These are phyloP conservation scores for Aspergillus sp. DNA, from an alignment of 2,329 filamentous ascomycete genomes.

Conservation along the genomic window DNA sequence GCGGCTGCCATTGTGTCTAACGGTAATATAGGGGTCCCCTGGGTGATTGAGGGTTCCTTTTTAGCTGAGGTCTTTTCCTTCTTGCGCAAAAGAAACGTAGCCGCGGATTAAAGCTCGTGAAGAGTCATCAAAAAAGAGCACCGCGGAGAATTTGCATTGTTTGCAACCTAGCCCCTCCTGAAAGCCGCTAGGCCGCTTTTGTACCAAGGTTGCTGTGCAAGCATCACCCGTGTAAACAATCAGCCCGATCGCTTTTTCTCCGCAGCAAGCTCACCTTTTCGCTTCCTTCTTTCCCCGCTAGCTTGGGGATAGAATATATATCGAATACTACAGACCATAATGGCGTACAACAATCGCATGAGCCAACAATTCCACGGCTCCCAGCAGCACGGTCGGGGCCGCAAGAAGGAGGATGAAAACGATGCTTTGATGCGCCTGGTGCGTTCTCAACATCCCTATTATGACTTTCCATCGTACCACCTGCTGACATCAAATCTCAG, in stretches of 20 bases:
- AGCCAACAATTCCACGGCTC: slow-evolving; percentile 52
- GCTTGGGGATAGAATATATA: background rate
- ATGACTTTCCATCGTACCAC: background rate
- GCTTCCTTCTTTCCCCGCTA: background rate
- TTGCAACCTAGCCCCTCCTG: slow-evolving; percentile 30
- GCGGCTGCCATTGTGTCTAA: slow-evolving; percentile 30
- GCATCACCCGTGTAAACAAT: slow-evolving; percentile 36
- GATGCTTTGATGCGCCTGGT: slow-evolving; percentile 60
- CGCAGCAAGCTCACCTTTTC: background rate
- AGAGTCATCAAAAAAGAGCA: slow-evolving; percentile 27
- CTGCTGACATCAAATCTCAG: slow-evolving; percentile 34
- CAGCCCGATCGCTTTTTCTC: slow-evolving; percentile 6
- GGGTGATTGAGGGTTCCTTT: slow-evolving; percentile 14
- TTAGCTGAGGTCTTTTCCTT: background rate
- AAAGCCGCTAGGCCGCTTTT: slow-evolving; percentile 29
- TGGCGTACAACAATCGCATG: slow-evolving; percentile 55
- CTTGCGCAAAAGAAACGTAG: background rate
- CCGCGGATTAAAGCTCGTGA: slow-evolving; percentile 7
- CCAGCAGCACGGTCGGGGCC: slow-evolving; percentile 48
- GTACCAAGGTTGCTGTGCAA: slow-evolving; percentile 22
- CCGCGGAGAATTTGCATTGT: slow-evolving; percentile 35
- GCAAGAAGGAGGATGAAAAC: slow-evolving; percentile 58
- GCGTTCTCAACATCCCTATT: slow-evolving; percentile 18
- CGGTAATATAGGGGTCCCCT: background rate
- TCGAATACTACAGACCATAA: slow-evolving; percentile 21